Evolutionary conservation across 352 stramenopile genomes (phyloP), one percentile per base, ranked within the genome.

Genomic region (Thalassiosira pacifica): DNA sequence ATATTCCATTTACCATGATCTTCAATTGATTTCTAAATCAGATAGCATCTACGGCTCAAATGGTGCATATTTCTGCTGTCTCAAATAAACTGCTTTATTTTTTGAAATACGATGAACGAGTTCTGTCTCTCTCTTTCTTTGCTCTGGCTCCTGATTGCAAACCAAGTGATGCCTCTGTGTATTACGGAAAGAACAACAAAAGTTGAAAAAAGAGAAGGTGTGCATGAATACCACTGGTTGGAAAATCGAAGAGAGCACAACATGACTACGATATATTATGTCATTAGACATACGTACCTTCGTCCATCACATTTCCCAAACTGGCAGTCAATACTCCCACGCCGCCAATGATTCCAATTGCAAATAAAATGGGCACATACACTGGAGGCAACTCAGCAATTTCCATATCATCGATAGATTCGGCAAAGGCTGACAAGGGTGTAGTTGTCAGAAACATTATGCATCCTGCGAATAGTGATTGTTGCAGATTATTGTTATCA

Each of bases 41-140:
- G n/a, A n/a, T n/a, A n/a, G n/a, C n/a, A n/a, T n/a, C n/a, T n/a
- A n/a, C n/a, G n/a, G n/a, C n/a, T n/a, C n/a, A n/a, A n/a, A n/a
- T n/a, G n/a, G n/a, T n/a, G n/a, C n/a, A n/a, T n/a, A n/a, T n/a
- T n/a, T n/a, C n/a, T n/a, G n/a, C n/a, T n/a, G n/a, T n/a, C n/a
- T n/a, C n/a, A n/a, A n/a, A n/a, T n/a, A n/a, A n/a, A n/a, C n/a
- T n/a, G n/a, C n/a, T 53, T 88, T 87, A 87, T 57, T 90, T 92
- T 82, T 93, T 95, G 74, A 93, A 95, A 79, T 94, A 95, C 0
- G 88, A 93, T 24, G 91, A 93, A 75, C 88, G 78, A 68, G 83
- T 94, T 78, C 91, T 85, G 53, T 95, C 91, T 42, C 90, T 93
- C 75, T 95, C 91, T 65, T 95, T 95, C 77, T 93, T 93, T 9